These are phyloP conservation scores for Ophiorrhiza pumila DNA, from an alignment of 257 asterid genomes.

Conservation along the genomic window DNA sequence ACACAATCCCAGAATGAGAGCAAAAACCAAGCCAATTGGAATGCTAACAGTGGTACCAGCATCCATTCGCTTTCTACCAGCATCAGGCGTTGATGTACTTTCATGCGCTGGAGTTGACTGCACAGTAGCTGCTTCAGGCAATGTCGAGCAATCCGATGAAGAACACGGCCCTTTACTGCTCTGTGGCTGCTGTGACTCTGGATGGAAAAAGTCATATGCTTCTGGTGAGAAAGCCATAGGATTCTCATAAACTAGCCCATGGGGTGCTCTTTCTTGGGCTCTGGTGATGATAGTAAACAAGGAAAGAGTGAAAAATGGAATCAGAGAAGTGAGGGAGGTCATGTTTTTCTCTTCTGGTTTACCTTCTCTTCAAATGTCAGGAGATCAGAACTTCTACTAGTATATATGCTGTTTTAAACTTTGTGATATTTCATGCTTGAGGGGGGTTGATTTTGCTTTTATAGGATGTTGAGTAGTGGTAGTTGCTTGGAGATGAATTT, in stretches of 20 bases:
- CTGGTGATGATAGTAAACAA: conserved; percentile 12
- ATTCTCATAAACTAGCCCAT: conserved; percentile 31
- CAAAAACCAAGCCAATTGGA: conserved; percentile 24
- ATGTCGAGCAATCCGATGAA: conserved; percentile 27
- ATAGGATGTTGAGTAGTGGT: conserved; percentile 22
- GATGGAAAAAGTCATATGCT: conserved; percentile 42
- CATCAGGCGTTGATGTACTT: conserved; percentile 18
- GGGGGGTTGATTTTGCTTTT: conserved; percentile 15
- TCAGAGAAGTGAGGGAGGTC: conserved; percentile 23
- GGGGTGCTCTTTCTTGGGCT: conserved; percentile 44
- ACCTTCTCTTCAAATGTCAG: not conserved
- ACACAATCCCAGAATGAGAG: conserved; percentile 27
- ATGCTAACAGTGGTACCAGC: conserved; percentile 32
- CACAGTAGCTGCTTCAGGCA: conserved; percentile 41
- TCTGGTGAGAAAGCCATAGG: conserved; percentile 43
- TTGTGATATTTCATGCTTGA: not conserved
- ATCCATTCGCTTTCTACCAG: conserved; percentile 14
- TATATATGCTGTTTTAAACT: not conserved
- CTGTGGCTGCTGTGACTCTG: conserved; percentile 26
- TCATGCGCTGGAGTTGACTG: conserved; percentile 35
- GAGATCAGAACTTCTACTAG: not conserved
- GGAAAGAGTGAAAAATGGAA: conserved; percentile 19
- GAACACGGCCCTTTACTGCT: conserved; percentile 14
- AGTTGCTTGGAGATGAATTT: conserved; percentile 37
- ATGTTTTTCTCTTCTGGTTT: not conserved